phyloP scores from a whole-genome alignment of 2,329 filamentous ascomycete species.

The Mollisia scopiformis region DNA sequence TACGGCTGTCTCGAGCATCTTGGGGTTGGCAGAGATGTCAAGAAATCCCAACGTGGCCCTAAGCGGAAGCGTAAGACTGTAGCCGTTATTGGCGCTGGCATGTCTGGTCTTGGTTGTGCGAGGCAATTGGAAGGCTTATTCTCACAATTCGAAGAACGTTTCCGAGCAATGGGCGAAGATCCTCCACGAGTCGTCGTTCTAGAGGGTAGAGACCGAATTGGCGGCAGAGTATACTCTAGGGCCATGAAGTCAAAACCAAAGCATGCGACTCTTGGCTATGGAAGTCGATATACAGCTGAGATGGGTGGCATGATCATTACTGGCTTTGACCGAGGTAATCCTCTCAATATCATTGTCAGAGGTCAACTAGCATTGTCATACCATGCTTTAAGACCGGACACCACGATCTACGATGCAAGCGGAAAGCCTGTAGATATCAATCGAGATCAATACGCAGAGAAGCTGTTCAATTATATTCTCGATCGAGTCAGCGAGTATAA shows the following conservation, averaged over 20 bases:
- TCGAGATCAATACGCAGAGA: slow-evolving; percentile 83
- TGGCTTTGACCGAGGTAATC: slow-evolving; percentile 94
- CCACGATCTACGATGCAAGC: slow-evolving; percentile 86
- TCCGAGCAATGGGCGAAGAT: slow-evolving; percentile 66
- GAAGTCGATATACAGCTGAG: slow-evolving; percentile 78
- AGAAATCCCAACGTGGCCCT: slow-evolving; percentile 38
- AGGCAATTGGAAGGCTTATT: slow-evolving; percentile 89
- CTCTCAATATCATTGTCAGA: slow-evolving; percentile 86
- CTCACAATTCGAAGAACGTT: slow-evolving; percentile 73
- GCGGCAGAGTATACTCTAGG: slow-evolving; percentile 90
- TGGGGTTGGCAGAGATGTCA: slow-evolving; percentile 39
- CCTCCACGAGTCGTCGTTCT: slow-evolving; percentile 78
- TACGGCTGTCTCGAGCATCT: slow-evolving; percentile 84
- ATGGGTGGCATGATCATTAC: slow-evolving; percentile 99
- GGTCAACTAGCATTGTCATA: slow-evolving; percentile 88
- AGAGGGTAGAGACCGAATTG: slow-evolving; percentile 85
- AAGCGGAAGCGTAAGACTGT: slow-evolving; percentile 69
- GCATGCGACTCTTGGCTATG: slow-evolving; percentile 55
- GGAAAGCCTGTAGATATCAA: slow-evolving; percentile 77
- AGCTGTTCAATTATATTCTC: slow-evolving; percentile 91
- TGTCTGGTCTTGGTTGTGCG: slow-evolving; percentile 89
- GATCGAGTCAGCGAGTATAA: slow-evolving; percentile 92
- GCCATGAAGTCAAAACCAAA: slow-evolving; percentile 62
- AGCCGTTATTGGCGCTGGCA: slow-evolving; percentile 88
- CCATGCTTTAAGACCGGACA: slow-evolving; percentile 76